Percentiles rank a stretch among this genome's conserved stretches.
phyloP scores from a whole-genome alignment of 208 protist genomes.

The Tritrichomonas foetus region DNA sequence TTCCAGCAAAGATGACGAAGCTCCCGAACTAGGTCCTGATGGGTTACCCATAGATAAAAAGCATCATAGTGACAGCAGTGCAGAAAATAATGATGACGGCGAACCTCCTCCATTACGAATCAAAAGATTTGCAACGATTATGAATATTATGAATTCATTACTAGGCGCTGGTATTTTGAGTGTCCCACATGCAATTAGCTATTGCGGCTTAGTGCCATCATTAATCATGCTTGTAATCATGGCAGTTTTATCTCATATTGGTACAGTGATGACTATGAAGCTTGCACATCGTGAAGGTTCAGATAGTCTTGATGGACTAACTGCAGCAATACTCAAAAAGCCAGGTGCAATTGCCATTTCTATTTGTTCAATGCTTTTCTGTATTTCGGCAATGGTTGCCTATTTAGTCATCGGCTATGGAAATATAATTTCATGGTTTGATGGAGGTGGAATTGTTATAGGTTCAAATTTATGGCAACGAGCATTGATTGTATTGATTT shows the following conservation, averaged over 20 bases:
- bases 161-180: not conserved
- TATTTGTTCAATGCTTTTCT: constrained; percentile 9
- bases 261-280: not conserved
- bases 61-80: no score
- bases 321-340: not conserved
- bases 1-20: no score
- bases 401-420: not conserved
- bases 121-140: not conserved
- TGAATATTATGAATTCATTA: not conserved
- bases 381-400: not conserved
- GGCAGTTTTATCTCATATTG: not conserved
- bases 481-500: not conserved
- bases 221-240: not conserved
- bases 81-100: no score
- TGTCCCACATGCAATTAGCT: not conserved
- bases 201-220: not conserved
- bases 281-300: not conserved
- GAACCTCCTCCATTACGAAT: no score
- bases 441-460: not conserved
- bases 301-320: not conserved
- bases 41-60: no score
- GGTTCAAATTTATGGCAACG: not conserved
- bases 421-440: not conserved
- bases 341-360: not conserved
- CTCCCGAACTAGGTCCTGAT: no score